Evolutionary conservation across 768 basidiomycete genomes (phyloP), one percentile per base, ranked within the genome.

Genomic region (Kwoniella newhampshirensis): DNA sequence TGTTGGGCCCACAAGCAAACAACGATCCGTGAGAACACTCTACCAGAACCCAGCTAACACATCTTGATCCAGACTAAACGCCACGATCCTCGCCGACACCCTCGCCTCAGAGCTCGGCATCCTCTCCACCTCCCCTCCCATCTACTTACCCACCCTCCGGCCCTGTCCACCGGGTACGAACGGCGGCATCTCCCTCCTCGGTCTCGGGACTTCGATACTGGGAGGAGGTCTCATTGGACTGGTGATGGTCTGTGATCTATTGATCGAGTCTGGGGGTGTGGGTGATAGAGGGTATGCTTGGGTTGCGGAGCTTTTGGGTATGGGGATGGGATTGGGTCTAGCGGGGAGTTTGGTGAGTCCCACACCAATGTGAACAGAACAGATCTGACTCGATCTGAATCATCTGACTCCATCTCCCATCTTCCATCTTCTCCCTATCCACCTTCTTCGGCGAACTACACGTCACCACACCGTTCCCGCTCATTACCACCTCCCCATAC

Each of bases 41-140:
- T n/a, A n/a, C n/a, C n/a, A n/a, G n/a, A n/a, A n/a, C n/a, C n/a
- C n/a, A n/a, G n/a, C n/a, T 8, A 5, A 8, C n/a, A 12, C 30
- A n/a, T 8, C 25, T 45, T 48, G 30, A 11, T 28, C 3, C 68
- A 91, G 89, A 3, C 91, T 93, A 71, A 89, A 91, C 74, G 86
- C 86, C 2, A 91, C 88, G 75, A 91, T 88, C 71, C 80, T 92
- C 8, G 92, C 89, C 4, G 92, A 96, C 67, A 96, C 92, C 0
- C 83, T 97, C 1, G 91, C 91, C 0, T 93, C 90, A 8, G 93
- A 96, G 77, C 82, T 96, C 21, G 93, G 93, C 30, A 91, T 96
- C 62, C 80, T 96, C 40, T 87, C 91, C 23, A 73, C 54, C 20
- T 71, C 35, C 79, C 82, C 13, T 81, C 93, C 30, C 71, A 23